A percentile compares a stretch with the other conserved stretches of the same genome.
phyloP scores from a whole-genome alignment of 2,329 filamentous ascomycete species.

The Claviceps purpurea region DNA sequence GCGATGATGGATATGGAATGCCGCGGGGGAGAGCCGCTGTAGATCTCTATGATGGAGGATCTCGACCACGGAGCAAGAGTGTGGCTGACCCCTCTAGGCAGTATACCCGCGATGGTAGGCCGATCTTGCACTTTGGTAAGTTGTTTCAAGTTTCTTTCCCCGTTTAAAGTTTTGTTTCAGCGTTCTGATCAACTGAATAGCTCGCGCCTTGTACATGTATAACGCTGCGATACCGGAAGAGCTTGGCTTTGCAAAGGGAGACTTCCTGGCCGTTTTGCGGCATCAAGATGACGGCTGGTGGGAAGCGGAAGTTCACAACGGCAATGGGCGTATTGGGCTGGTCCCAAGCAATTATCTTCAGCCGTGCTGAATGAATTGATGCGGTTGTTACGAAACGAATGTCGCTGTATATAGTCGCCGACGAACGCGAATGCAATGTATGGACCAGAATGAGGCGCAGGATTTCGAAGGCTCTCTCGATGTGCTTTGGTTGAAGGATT shows the following conservation, averaged over 20 bases:
- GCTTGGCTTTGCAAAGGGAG: conserved; percentile 81
- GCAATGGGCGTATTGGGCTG: conserved; percentile 44
- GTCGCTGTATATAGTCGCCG: conserved; percentile 1
- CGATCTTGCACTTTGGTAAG: conserved; percentile 91
- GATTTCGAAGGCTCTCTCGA: neutral
- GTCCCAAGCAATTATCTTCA: conserved; percentile 58
- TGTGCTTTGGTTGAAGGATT: neutral
- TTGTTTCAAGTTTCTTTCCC: conserved; percentile 15
- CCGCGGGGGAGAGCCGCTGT: conserved; percentile 38
- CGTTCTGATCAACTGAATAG: conserved; percentile 31
- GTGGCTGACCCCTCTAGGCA: conserved; percentile 70
- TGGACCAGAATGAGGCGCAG: neutral
- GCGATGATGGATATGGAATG: conserved; percentile 46
- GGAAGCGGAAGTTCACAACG: conserved; percentile 84
- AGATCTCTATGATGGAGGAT: conserved; percentile 42
- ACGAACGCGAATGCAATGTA: neutral
- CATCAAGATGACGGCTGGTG: conserved; percentile 98
- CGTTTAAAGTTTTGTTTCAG: neutral
- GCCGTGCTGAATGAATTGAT: conserved; percentile 23
- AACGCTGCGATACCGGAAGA: conserved; percentile 91
- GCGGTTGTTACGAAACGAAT: neutral
- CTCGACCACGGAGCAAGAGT: conserved; percentile 61
- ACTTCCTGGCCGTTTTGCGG: conserved; percentile 74
- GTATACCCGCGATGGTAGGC: conserved; percentile 72
- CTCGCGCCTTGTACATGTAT: conserved; percentile 88